These are phyloP conservation scores for Plenodomus lindquistii DNA, from an alignment of 2,329 filamentous ascomycete genomes.

Conservation along the genomic window DNA sequence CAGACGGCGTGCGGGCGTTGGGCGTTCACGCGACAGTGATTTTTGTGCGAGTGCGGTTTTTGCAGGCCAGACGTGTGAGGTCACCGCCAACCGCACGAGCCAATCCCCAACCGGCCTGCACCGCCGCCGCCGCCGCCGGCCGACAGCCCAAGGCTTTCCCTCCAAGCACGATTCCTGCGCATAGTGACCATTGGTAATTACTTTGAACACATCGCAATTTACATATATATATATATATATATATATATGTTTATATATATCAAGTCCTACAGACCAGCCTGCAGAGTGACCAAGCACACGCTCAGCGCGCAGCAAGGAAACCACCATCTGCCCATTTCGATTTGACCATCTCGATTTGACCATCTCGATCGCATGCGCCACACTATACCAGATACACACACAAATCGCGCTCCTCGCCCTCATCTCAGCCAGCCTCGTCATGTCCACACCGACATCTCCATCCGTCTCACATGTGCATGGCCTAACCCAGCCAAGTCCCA, in stretches of 20 bases:
- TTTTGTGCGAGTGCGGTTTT: slow-evolving; percentile 22
- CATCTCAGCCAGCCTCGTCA: background rate
- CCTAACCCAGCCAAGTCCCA: background rate
- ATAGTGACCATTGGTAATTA: too few relatives aligned
- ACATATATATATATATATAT: too few relatives aligned
- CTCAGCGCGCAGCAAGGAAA: background rate
- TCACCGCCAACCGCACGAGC: slow-evolving; percentile 13
- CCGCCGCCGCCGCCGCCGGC: slow-evolving; percentile 7
- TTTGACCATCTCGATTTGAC: background rate
- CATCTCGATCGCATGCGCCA: background rate
- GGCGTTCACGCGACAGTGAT: slow-evolving; percentile 20
- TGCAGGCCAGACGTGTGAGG: slow-evolving; percentile 12
- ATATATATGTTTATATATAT: too few relatives aligned
- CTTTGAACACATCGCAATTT: too few relatives aligned
- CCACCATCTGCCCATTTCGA: background rate
- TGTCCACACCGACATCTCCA: background rate
- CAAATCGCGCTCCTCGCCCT: background rate
- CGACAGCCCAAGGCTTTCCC: slow-evolving; percentile 1
- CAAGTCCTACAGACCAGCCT: background rate
- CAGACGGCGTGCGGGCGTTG: slow-evolving; percentile 1
- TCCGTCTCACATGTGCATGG: too few relatives aligned
- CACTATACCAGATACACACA: background rate
- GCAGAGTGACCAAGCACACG: background rate
- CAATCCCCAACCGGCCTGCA: slow-evolving; percentile 10
- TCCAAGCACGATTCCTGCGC: background rate